Conservation (phyloP, 176 grass and related monocot genomes). For the Musa acuminata region DNA sequence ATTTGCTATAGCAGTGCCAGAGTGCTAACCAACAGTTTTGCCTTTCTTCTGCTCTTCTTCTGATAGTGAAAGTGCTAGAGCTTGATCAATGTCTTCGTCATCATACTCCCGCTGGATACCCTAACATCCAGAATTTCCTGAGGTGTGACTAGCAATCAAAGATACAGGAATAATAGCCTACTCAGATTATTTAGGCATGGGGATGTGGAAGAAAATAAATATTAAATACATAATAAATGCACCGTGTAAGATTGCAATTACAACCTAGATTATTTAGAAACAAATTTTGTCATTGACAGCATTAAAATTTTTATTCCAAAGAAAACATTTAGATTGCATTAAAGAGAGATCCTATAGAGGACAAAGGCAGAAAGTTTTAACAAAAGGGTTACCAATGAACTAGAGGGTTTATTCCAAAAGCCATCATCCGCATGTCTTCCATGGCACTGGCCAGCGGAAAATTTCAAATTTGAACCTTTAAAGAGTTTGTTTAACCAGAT, state of each 20-base stretch:
- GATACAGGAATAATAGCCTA: slow-evolving; percentile 12
- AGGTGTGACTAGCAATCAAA: slow-evolving; percentile 20
- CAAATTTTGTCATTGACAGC: not conserved
- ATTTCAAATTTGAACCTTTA: slow-evolving; percentile 57
- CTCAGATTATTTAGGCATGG: not conserved
- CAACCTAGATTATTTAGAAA: too few relatives aligned
- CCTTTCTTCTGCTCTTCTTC: slow-evolving; percentile 67
- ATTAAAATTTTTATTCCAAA: not conserved
- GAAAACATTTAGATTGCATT: not conserved
- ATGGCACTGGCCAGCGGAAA: slow-evolving; percentile 70
- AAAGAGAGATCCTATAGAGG: not conserved
- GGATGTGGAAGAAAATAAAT: not conserved
- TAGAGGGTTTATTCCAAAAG: slow-evolving; percentile 24
- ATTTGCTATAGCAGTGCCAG: not conserved
- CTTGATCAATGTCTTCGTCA: slow-evolving; percentile 76
- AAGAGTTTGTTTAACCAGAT: slow-evolving; percentile 71
- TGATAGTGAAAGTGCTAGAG: slow-evolving; percentile 77
- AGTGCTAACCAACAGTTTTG: slow-evolving; percentile 65
- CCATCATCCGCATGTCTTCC: slow-evolving; percentile 34
- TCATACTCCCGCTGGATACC: slow-evolving; percentile 31
- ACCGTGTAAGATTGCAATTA: not conserved
- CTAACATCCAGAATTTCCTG: slow-evolving; percentile 19
- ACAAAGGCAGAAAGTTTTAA: not conserved
- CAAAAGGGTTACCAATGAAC: slow-evolving; percentile 12
- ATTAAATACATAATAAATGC: not conserved